Conservation (phyloP, 805 yeast genomes). For the Lipomyces yamadae region DNA sequence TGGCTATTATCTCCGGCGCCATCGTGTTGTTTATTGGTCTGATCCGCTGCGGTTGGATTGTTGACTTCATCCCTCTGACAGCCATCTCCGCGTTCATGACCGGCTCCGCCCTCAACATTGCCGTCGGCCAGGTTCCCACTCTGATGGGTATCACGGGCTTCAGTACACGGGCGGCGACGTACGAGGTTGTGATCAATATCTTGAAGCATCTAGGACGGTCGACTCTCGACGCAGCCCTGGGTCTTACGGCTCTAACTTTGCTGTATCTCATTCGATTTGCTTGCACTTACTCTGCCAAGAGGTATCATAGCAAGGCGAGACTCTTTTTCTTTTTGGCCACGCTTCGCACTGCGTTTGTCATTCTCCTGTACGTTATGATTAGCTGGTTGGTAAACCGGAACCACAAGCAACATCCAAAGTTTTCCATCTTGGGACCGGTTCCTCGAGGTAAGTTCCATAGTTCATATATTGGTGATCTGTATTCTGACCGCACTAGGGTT, state of each 20-base stretch:
- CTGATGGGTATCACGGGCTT: not conserved
- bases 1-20: not conserved
- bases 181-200: not conserved
- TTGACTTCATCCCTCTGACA: not conserved
- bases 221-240: not conserved
- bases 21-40: not conserved
- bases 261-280: slow-evolving; percentile 1
- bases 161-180: not conserved
- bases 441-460: not conserved
- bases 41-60: not conserved
- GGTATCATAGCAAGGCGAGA: not conserved
- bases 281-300: not conserved
- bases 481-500: not conserved
- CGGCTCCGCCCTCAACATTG: not conserved
- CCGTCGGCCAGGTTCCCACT: not conserved
- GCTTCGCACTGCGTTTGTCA: slow-evolving; percentile 1
- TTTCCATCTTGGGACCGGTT: not conserved
- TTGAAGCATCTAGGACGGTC: not conserved
- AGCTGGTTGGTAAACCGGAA: not conserved
- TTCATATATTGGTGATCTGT: not conserved
- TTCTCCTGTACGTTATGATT: slow-evolving; percentile 2
- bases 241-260: not conserved
- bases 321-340: not conserved
- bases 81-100: slow-evolving; percentile 1
- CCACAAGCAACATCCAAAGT: not conserved